Conservation (phyloP, 2,329 filamentous ascomycete genomes). For the Allantophomopsis cytisporea region DNA sequence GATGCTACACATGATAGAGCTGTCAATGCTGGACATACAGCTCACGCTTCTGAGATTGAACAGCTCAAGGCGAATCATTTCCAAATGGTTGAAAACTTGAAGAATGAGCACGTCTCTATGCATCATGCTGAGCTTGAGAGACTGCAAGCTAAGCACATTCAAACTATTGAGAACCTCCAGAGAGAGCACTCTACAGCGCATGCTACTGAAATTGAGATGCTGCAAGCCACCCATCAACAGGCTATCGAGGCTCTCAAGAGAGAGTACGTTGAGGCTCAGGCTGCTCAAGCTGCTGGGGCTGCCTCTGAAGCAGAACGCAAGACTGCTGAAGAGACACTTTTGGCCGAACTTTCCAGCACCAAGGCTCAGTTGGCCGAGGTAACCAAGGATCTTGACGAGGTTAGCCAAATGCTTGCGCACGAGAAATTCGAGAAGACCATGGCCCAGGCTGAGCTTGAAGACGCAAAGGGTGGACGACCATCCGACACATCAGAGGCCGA, state of each 20-base stretch:
- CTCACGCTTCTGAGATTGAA: constrained; percentile 35
- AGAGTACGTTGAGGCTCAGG: no score
- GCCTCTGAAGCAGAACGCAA: constrained; percentile 12
- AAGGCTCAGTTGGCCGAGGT: constrained; percentile 19
- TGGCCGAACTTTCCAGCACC: constrained; percentile 29
- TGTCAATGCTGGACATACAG: constrained; percentile 30
- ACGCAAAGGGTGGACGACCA: constrained; percentile 33
- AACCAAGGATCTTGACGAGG: constrained; percentile 12
- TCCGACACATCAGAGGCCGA: constrained; percentile 37
- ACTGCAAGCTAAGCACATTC: constrained; percentile 38
- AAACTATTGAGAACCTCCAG: constrained; percentile 25
- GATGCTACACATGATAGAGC: constrained; percentile 39
- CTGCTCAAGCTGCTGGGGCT: constrained; percentile 4
- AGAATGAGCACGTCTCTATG: constrained; percentile 25
- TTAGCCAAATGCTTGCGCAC: constrained; percentile 18
- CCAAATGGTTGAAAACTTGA: constrained; percentile 23
- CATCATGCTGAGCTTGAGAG: constrained; percentile 32
- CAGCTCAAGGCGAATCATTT: constrained; percentile 39
- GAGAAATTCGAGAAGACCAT: constrained; percentile 29
- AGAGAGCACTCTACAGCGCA: constrained; percentile 32
- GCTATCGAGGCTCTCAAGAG: no score
- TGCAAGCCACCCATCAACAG: constrained; percentile 34
- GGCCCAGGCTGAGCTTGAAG: constrained; percentile 31
- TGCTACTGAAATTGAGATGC: constrained; percentile 33
- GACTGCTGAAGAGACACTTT: constrained; percentile 22